Conservation (phyloP, 768 basidiomycete species). For the Nevesoporus exiguus region DNA sequence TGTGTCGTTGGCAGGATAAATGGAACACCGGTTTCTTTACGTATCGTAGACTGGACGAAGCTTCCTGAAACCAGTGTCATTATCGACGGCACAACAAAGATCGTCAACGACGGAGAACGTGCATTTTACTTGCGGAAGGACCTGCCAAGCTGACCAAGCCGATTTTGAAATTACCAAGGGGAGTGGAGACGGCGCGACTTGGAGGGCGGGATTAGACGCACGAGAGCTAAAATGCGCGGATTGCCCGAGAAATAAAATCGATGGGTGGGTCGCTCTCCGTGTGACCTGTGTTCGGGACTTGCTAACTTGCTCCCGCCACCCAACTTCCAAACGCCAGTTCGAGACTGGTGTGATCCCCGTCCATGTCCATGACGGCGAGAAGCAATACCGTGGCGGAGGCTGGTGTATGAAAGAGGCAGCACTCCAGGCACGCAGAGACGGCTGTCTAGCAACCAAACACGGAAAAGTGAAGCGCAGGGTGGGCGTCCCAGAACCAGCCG, state of each 20-base stretch:
- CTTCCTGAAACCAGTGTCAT: not conserved
- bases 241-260: not conserved
- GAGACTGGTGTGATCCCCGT: not conserved
- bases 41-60: not conserved
- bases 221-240: not conserved
- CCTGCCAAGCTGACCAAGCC: not conserved
- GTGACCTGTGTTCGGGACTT: not conserved
- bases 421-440: constrained; percentile 2
- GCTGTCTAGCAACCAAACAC: not conserved
- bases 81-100: not conserved
- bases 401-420: not conserved
- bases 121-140: not conserved
- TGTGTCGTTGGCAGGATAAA: constrained; percentile 1
- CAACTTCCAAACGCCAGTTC: not conserved
- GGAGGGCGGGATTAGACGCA: not conserved
- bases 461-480: constrained; percentile 2
- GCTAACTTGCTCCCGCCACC: not conserved
- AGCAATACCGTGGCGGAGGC: not conserved
- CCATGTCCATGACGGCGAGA: not conserved
- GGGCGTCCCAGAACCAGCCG: not conserved
- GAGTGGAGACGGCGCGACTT: not conserved
- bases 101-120: not conserved
- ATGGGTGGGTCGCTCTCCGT: not conserved
- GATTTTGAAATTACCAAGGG: not conserved
- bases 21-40: not conserved